phyloP scores from a whole-genome alignment of 176 grass and related monocot genomes.

The Musa acuminata region DNA sequence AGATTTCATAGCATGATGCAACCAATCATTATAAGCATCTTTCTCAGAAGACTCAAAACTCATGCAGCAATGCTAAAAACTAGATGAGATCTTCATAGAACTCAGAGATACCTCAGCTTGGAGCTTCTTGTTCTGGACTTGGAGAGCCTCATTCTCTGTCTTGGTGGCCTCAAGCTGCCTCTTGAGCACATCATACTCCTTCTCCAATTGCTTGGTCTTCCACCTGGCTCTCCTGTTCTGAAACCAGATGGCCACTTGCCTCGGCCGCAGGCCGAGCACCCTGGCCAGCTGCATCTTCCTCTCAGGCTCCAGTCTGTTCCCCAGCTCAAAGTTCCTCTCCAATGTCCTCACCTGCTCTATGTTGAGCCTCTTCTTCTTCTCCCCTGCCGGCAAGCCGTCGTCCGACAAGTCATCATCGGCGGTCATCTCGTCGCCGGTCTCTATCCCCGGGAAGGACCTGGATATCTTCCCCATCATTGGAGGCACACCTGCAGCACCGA shows the following conservation, averaged over 20 bases:
- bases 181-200: slow-evolving; percentile 23
- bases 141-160: slow-evolving; percentile 11
- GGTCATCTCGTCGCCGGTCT: slow-evolving; percentile 22
- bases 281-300: slow-evolving; percentile 22
- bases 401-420: slow-evolving; percentile 81
- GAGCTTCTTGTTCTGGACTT: slow-evolving; percentile 21
- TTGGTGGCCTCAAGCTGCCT: slow-evolving; percentile 9
- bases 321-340: slow-evolving; percentile 24
- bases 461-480: slow-evolving; percentile 72
- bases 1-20: background rate
- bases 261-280: slow-evolving; percentile 17
- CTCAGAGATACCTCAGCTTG: slow-evolving; percentile 7
- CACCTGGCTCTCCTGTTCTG: slow-evolving; percentile 24
- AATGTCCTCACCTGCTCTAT: slow-evolving; percentile 85
- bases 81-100: background rate
- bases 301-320: slow-evolving; percentile 25
- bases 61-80: background rate
- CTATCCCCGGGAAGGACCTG: slow-evolving; percentile 40
- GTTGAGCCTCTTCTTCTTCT: slow-evolving; percentile 96
- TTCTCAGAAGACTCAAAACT: slow-evolving; percentile 31
- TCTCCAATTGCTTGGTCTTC: slow-evolving; percentile 26
- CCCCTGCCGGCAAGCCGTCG: slow-evolving; percentile 67
- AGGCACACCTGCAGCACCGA: slow-evolving; percentile 39
- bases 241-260: slow-evolving; percentile 27
- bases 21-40: slow-evolving; percentile 33